These are phyloP conservation scores for Vachellia collinsii DNA, from an alignment of 306 rosid species.

Conservation along the genomic window DNA sequence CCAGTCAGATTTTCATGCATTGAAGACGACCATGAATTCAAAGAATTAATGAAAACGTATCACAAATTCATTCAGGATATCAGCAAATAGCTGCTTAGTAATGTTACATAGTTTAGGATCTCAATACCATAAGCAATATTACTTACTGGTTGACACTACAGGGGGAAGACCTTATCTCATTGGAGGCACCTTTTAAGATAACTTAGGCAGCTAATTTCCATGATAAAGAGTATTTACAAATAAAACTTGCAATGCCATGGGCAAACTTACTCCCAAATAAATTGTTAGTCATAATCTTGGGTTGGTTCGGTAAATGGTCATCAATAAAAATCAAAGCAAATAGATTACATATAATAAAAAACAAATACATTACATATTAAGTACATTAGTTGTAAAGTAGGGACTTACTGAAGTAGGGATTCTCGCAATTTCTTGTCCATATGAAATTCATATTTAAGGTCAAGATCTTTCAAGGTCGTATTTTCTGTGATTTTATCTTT, in stretches of 20 bases:
- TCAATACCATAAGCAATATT: background rate
- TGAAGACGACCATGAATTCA: conserved; percentile 13
- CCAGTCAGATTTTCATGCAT: conserved; percentile 1
- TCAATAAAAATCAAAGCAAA: conserved; percentile 5
- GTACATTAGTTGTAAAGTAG: conserved; percentile 25
- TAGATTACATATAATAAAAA: no score
- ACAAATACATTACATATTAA: conserved; percentile 11
- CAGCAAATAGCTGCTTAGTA: background rate
- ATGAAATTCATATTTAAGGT: conserved; percentile 76
- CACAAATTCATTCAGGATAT: conserved; percentile 3
- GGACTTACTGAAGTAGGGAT: conserved; percentile 72
- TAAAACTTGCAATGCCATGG: conserved; percentile 22
- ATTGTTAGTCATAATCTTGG: background rate
- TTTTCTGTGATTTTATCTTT: conserved; percentile 58
- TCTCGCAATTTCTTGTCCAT: conserved; percentile 95
- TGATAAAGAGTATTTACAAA: background rate
- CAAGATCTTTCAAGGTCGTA: conserved; percentile 91
- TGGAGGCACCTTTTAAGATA: conserved; percentile 14
- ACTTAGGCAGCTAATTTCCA: conserved; percentile 10
- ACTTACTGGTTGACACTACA: background rate
- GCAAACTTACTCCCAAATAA: background rate
- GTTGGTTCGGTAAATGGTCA: conserved; percentile 11
- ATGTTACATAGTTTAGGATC: background rate
- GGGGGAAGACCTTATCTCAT: background rate
- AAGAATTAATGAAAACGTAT: conserved; percentile 1